phyloP scores from a whole-genome alignment of 495 filamentous ascomycete species.

The Xylaria scruposa region DNA sequence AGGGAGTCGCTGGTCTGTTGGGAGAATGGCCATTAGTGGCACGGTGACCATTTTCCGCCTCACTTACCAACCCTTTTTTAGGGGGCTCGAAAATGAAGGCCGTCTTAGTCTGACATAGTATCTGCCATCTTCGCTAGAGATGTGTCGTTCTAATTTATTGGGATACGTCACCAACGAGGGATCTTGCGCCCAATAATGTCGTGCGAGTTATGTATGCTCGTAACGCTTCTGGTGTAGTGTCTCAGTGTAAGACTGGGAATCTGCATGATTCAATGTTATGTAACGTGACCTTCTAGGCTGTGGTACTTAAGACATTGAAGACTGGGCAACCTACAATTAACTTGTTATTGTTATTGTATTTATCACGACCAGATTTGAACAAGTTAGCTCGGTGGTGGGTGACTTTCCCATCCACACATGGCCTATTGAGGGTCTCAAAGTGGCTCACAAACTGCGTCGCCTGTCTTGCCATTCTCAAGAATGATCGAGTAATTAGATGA shows the following conservation, averaged over 20 bases:
- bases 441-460: not conserved
- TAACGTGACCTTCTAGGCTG: not conserved
- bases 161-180: not conserved
- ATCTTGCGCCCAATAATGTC: conserved; percentile 10
- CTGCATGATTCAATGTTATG: conserved; percentile 2
- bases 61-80: not conserved
- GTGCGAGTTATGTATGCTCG: conserved; percentile 3
- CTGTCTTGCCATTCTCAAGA: not conserved
- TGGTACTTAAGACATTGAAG: not conserved
- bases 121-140: not conserved
- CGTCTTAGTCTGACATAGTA: conserved; percentile 1
- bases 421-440: not conserved
- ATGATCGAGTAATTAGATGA: not conserved
- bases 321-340: not conserved
- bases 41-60: conserved; percentile 9
- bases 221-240: conserved; percentile 1
- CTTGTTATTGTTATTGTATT: not conserved
- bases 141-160: not conserved
- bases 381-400: not conserved
- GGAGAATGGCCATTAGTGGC: not conserved
- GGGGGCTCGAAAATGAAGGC: not conserved
- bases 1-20: not conserved
- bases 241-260: conserved; percentile 9
- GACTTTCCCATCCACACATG: not conserved
- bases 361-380: not conserved